These are phyloP conservation scores for Inosperma sp. DNA, from an alignment of 768 basidiomycete species.

Conservation along the genomic window DNA sequence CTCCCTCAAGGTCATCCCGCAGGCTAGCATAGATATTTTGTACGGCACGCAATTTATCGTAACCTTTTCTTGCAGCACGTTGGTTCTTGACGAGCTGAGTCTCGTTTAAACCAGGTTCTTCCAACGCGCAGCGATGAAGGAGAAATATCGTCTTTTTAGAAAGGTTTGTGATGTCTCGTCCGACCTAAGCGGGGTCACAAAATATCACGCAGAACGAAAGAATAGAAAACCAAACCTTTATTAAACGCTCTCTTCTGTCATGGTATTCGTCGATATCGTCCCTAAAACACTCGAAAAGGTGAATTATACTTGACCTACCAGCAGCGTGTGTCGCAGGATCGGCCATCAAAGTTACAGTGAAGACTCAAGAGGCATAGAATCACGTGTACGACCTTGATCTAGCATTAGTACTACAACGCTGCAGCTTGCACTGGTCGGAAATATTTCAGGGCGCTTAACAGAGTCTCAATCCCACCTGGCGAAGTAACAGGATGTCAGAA, in stretches of 20 bases:
- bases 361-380: background rate
- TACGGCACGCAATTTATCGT: conserved; percentile 63
- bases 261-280: conserved; percentile 76
- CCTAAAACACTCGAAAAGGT: conserved; percentile 58
- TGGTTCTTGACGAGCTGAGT: conserved; percentile 30
- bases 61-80: conserved; percentile 47
- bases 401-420: background rate
- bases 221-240: conserved; percentile 56
- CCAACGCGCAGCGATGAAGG: conserved; percentile 64
- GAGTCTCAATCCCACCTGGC: background rate
- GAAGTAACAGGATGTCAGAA: conserved; percentile 32
- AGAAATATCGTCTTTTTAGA: conserved; percentile 95
- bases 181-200: conserved; percentile 36
- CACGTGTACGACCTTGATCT: background rate
- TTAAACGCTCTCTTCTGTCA: conserved; percentile 84
- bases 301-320: conserved; percentile 21
- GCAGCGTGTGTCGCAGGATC: background rate
- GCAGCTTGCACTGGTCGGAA: background rate
- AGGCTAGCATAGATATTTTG: conserved; percentile 59
- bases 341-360: background rate
- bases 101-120: conserved; percentile 24
- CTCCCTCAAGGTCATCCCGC: conserved; percentile 55
- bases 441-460: too few species aligned
- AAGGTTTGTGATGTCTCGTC: conserved; percentile 83
- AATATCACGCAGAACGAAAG: background rate